Evolutionary conservation across 495 filamentous ascomycete genomes (phyloP), one percentile per base, ranked within the genome.

Genomic region (Entonaema liquescens): DNA sequence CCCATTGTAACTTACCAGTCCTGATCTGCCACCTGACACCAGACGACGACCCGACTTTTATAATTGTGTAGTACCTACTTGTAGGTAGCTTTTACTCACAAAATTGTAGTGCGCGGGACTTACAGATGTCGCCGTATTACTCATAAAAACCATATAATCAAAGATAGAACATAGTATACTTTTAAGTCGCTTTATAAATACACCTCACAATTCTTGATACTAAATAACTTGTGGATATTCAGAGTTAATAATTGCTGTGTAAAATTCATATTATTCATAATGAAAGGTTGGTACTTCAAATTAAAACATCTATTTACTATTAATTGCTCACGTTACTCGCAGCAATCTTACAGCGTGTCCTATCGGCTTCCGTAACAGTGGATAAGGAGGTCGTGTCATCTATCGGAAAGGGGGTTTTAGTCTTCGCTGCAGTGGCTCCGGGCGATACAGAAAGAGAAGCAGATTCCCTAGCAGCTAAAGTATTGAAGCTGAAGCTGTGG

Each of bases 321-420:
- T 65, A 23, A 68, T 57, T 29, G 58, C 67, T 53, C 21, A 71
- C 17, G 36, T 21, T 21, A 42, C 40, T 60, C 61, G 44, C 75
- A 99, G 95, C 93, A 53, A 93, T 99, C 65, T 85, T 99, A 29
- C 96, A 99, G 80, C 86, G 96, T 62, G 96, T 98, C 62, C 90
- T 95, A 58, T 98, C 95, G 19, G 96, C 96, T 60, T 97, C 96
- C n/a, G 96, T 99, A 74, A 96, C 93, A 9, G 93, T 99, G n/a
- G 94, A 98, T 76, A 89, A 91, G 64, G 84, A 96, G 74, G 78
- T 97, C 33, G 88, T 99, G 7, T 98, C 96, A 1, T 89, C 89
- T 1, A 98, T 99, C 72, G 92, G 92, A 42, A 92, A 90, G 76
- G 96, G 96, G 29, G 83, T 99, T 42, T 84, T 99, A 2, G 93